phyloP scores from a whole-genome alignment of 108 stramenopile genomes.

The Nitzschia sp. region DNA sequence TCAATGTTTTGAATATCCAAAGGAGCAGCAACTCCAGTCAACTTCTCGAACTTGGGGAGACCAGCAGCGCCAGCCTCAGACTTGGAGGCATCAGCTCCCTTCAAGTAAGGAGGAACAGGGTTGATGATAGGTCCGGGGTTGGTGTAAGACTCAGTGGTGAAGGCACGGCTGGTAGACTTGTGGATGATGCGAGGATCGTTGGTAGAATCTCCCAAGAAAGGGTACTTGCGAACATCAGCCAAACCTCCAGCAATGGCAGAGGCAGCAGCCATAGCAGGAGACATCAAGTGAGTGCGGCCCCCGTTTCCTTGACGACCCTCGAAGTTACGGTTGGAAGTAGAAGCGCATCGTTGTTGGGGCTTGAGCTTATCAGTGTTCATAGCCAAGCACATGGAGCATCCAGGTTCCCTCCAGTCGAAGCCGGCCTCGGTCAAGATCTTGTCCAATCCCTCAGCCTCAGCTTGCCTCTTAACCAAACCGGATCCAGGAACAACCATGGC shows the following conservation, averaged over 20 bases:
- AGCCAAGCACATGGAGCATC: conserved; percentile 94
- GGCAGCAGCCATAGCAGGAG: conserved; percentile 91
- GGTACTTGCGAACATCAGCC: conserved; percentile 88
- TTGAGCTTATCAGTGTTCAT: conserved; percentile 94
- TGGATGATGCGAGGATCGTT: conserved; percentile 60
- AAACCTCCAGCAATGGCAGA: conserved; percentile 83
- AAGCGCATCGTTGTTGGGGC: conserved; percentile 90
- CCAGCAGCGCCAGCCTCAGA: conserved; percentile 46
- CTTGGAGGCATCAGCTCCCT: conserved; percentile 14
- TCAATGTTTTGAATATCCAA: conserved; percentile 94
- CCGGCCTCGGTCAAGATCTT: conserved; percentile 88
- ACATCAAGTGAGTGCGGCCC: conserved; percentile 90
- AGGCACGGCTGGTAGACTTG: conserved; percentile 53
- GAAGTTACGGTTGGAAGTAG: conserved; percentile 94
- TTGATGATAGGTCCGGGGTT: conserved; percentile 72
- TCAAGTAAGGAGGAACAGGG: conserved; percentile 76
- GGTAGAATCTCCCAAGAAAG: conserved; percentile 65
- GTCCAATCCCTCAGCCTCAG: conserved; percentile 91
- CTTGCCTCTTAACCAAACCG: conserved; percentile 91
- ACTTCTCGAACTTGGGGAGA: conserved; percentile 67
- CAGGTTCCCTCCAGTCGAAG: conserved; percentile 95
- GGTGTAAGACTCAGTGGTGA: conserved; percentile 58
- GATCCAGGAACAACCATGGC: conserved; percentile 95
- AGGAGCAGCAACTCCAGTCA: conserved; percentile 82
- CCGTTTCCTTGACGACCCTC: conserved; percentile 94